A percentile compares a stretch with the other conserved stretches of the same genome.
Evolutionary conservation across 495 filamentous ascomycete genomes (phyloP).

Genomic region (Acidomyces sp.): DNA sequence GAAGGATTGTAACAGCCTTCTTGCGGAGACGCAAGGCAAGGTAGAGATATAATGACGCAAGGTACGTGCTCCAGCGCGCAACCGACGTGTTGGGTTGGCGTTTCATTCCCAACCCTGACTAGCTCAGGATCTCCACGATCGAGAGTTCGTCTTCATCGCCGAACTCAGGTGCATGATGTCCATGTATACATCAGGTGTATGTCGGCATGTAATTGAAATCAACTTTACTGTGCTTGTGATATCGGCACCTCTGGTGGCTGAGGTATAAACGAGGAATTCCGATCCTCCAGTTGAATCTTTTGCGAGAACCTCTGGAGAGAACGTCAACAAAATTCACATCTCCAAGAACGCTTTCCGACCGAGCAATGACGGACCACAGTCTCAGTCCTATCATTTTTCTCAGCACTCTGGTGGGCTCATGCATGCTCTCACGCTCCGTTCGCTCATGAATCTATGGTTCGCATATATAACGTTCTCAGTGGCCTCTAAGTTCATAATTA

Average conservation of each 20-base stretch:
- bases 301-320: background rate
- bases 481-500: conserved; percentile 38
- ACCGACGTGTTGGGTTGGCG: too few relatives aligned
- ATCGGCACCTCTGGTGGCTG: background rate
- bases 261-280: background rate
- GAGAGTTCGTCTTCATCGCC: background rate
- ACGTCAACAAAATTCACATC: background rate
- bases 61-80: too few relatives aligned
- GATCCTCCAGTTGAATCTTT: background rate
- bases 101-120: too few relatives aligned
- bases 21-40: too few relatives aligned
- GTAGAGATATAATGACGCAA: too few relatives aligned
- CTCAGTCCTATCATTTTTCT: conserved; percentile 20
- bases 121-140: background rate
- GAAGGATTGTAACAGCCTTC: background rate
- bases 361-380: too few relatives aligned
- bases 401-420: conserved; percentile 23
- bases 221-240: background rate
- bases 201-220: background rate
- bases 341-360: background rate
- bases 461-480: conserved; percentile 42
- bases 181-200: background rate
- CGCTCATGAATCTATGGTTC: conserved; percentile 31
- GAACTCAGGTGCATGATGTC: background rate
- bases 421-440: conserved; percentile 17